Conservation (phyloP, 441 rosid genomes). For the Populus trichocarpa region DNA sequence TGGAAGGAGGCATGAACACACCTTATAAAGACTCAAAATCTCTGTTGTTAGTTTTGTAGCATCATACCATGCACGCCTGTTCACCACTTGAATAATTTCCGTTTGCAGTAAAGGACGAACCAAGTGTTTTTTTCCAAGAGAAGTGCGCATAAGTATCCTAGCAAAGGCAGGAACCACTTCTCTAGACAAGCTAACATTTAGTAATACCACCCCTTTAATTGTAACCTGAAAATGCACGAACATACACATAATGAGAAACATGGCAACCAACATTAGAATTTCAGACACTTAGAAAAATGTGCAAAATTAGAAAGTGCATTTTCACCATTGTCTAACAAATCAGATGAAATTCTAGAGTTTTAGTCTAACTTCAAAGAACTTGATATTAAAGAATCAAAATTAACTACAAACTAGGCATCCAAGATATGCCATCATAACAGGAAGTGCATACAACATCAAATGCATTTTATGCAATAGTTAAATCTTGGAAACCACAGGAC, state of each 20-base stretch:
- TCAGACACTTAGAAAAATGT: not conserved
- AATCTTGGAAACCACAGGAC: not conserved
- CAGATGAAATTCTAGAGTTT: not conserved
- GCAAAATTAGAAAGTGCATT: not conserved
- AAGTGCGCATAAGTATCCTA: conserved; percentile 79
- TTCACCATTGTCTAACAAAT: not conserved
- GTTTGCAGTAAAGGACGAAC: conserved; percentile 82
- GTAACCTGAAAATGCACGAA: conserved; percentile 38
- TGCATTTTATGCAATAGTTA: not conserved
- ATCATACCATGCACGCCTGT: conserved; percentile 94
- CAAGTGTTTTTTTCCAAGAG: conserved; percentile 94
- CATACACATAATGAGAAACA: not conserved
- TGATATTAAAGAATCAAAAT: not conserved
- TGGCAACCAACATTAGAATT: not conserved
- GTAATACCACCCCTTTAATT: conserved; percentile 66
- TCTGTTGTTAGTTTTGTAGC: conserved; percentile 79
- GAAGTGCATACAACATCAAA: not conserved
- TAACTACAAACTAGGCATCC: not conserved
- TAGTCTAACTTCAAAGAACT: not conserved
- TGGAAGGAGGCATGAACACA: conserved; percentile 19
- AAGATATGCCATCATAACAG: not conserved
- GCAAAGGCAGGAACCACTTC: conserved; percentile 95
- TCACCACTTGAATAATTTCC: conserved; percentile 92
- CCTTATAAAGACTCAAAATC: conserved; percentile 85
- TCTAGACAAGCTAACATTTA: conserved; percentile 84